Conservation (phyloP, 805 yeast genomes). For the Schizosaccharomyces octosporus region DNA sequence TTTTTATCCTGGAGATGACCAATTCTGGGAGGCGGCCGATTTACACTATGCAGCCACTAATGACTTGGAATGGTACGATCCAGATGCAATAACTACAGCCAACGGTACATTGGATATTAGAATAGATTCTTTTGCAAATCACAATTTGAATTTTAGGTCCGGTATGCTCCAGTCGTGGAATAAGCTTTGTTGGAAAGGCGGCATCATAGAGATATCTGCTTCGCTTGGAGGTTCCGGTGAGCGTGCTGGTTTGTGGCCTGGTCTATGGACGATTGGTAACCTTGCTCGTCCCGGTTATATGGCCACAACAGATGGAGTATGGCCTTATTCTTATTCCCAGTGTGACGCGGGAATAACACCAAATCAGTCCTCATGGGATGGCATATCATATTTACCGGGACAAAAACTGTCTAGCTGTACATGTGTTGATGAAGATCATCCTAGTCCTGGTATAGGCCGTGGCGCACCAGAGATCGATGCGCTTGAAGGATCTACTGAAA, state of each 20-base stretch:
- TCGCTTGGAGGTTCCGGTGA: slow-evolving; percentile 58
- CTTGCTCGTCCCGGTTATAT: slow-evolving; percentile 75
- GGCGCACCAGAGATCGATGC: slow-evolving; percentile 93
- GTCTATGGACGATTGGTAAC: slow-evolving; percentile 85
- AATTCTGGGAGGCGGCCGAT: slow-evolving; percentile 70
- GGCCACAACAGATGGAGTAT: slow-evolving; percentile 73
- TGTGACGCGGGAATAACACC: slow-evolving; percentile 93
- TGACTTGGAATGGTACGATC: slow-evolving; percentile 87
- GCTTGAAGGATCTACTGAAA: slow-evolving; percentile 42
- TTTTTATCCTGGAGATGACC: slow-evolving; percentile 77
- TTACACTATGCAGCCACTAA: slow-evolving; percentile 64
- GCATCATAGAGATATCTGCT: slow-evolving; percentile 51
- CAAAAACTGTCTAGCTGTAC: slow-evolving; percentile 57
- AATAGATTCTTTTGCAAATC: slow-evolving; percentile 65
- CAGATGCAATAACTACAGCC: slow-evolving; percentile 61
- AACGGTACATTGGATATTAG: slow-evolving; percentile 46
- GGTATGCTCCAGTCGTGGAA: slow-evolving; percentile 91
- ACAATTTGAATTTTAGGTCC: slow-evolving; percentile 56
- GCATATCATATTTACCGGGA: slow-evolving; percentile 67
- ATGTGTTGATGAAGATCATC: slow-evolving; percentile 65
- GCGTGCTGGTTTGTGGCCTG: slow-evolving; percentile 82
- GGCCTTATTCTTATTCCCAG: slow-evolving; percentile 75
- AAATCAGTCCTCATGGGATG: slow-evolving; percentile 75
- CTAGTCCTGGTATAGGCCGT: slow-evolving; percentile 66
- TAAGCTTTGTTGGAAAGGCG: slow-evolving; percentile 69